Conservation (phyloP, 139 green algal species). For the Haematococcus sp. region DNA sequence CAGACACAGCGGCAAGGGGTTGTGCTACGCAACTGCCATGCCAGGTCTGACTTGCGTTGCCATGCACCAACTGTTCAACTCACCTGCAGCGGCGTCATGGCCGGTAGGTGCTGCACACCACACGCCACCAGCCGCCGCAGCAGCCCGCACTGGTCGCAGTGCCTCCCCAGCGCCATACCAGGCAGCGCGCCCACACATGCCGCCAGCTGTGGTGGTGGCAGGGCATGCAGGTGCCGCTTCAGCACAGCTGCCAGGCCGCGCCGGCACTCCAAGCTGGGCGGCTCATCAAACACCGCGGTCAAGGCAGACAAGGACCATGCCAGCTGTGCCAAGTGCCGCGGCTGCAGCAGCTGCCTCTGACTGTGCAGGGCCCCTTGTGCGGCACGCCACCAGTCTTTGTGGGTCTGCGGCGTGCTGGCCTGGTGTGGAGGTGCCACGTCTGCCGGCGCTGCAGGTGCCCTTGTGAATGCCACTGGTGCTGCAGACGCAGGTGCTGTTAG, state of each 20-base stretch:
- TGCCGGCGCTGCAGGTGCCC: neutral
- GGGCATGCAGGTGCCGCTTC: neutral
- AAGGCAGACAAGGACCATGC: neutral
- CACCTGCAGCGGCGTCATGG: neutral
- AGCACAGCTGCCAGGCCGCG: neutral
- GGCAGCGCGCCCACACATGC: neutral
- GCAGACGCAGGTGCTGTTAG: neutral
- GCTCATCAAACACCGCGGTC: neutral
- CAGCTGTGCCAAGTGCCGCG: neutral
- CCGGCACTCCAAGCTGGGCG: neutral
- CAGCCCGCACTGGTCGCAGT: neutral
- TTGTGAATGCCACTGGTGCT: neutral
- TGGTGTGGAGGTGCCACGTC: neutral
- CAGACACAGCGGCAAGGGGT: too few species aligned
- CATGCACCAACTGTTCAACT: too few species aligned
- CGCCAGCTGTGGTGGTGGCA: neutral
- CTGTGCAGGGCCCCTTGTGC: neutral
- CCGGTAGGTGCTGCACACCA: neutral
- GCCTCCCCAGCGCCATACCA: neutral
- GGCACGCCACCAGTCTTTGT: neutral
- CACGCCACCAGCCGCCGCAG: constrained; percentile 4
- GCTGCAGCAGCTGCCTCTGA: neutral
- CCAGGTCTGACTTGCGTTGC: too few species aligned
- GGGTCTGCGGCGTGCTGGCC: neutral
- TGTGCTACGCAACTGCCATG: too few species aligned